Evolutionary conservation across 2,329 filamentous ascomycete genomes (phyloP), one percentile per base, ranked within the genome.

Genomic region (Scytalidium sp.): DNA sequence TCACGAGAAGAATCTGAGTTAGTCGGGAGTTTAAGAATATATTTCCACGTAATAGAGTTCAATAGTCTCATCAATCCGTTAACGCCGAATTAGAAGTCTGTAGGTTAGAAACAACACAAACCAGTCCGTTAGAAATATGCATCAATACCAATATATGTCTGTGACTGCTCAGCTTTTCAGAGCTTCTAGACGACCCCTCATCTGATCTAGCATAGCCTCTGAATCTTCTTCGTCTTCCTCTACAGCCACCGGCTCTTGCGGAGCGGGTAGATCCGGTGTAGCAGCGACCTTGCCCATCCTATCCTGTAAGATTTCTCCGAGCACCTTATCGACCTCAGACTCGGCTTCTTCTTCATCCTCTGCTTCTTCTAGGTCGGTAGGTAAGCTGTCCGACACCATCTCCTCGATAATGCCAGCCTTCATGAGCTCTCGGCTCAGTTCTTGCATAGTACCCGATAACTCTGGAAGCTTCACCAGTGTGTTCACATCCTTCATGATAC

Each of bases 401-500:
- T 99, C 94, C 75, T 97, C 93, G 53, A 97, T 96, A 57, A 99
- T 93, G 15, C 93, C 94, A 2, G 94, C 93, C 74, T 91, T 95
- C 69, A 96, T 88, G 58, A 97, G 72, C 76, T 97, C 94, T 50
- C 86, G 79, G 61, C 85, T 87, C 45, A 97, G 75, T 68, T 96
- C 90, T 55, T 84, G 79, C 93, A 97, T 97, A 8, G 92, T 97
- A 13, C 81, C 84, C 19, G 87, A 90, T 54, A 97, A 75, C 72
- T 96, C 88, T 10, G 94, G 94, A 60, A 99, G 71, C 22, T 86
- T 79, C 45, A 97, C 84, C 21, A 97, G 76, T 15, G 79, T 81
- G 69, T 97, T 97, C 52, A 99, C 90, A 67, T 97, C 91, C 71
- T 92, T 93, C 94, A 99, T 97, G 60, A 99, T 92, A 41, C 89